Evolutionary conservation across 1,139 yeast species (phyloP), one percentile per base, ranked within the genome.

Genomic region (Groenewaldozyma sp.): DNA sequence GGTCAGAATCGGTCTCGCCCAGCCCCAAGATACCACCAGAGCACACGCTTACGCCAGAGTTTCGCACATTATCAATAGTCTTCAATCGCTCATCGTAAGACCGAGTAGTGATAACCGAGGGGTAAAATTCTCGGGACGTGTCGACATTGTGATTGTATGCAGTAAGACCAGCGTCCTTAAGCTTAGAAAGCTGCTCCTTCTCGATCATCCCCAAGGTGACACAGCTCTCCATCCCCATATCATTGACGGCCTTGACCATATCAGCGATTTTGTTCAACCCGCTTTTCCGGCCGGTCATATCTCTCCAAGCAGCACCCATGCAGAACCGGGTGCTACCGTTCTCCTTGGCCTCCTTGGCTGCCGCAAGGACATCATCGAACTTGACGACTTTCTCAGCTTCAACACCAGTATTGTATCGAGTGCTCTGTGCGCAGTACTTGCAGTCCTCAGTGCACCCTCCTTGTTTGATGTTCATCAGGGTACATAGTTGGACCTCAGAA

Each of bases 221-320:
- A 62, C 93, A 82, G 13, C 82, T 76, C 56, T 82, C 93, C 74
- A 82, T 65, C 0, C 78, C 76, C 58, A 82, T 60, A 28, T 74
- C 80, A 51, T 79, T 77, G 40, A 82, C 79, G 43, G 65, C 72
- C 20, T 65, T 58, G 19, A 82, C 79, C 91, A 82, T 81, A 40
- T 74, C 72, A 16, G 76, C 65, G 42, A 82, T 78, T 49, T 67
- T 73, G 46, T 70, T 73, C 46, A 82, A 57, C 0, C 82, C 86
- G 19, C 77, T 71, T 55, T 80, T 82, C 37, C 93, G 66, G 7
- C 93, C 93, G 35, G 68, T 65, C 93, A 82, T 82, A 46, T 81
- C 91, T 55, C 94, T 70, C 91, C 91, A 82, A 1, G 93, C 94
- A 10, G 91, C 86, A 34, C 93, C 94, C 79, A 82, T 76, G 55